phyloP scores from a whole-genome alignment of 2,329 filamentous ascomycete genomes.

The Curvularia sp. region DNA sequence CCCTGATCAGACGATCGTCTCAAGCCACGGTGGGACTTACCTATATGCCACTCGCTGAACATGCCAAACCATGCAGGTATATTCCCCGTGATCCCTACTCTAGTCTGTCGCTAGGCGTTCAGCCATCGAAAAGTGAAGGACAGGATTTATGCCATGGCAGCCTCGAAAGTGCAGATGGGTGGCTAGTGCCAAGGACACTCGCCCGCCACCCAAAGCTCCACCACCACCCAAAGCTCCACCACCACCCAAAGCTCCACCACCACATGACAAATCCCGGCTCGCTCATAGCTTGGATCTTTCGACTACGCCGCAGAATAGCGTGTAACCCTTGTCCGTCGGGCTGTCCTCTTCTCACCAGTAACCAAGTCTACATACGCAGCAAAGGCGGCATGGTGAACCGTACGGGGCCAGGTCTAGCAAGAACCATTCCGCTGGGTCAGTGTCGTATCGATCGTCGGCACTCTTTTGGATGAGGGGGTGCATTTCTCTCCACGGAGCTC shows the following conservation, averaged over 20 bases:
- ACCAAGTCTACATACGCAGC: slow-evolving; percentile 19
- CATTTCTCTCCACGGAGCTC: slow-evolving; percentile 8
- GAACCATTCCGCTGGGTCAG: slow-evolving; percentile 26
- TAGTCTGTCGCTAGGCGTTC: background rate
- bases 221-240: no score
- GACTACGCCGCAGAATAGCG: slow-evolving; percentile 25
- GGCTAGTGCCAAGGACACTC: slow-evolving; percentile 4
- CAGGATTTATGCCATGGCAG: background rate
- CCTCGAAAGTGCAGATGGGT: background rate
- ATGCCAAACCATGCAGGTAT: background rate
- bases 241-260: background rate
- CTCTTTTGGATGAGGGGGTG: slow-evolving; percentile 16
- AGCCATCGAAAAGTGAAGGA: background rate
- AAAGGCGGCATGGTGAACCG: slow-evolving; percentile 17
- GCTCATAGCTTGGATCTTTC: slow-evolving; percentile 6
- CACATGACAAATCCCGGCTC: slow-evolving; percentile 21
- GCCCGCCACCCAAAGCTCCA: background rate
- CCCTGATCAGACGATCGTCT: slow-evolving; percentile 11
- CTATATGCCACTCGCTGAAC: background rate
- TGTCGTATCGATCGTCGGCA: slow-evolving; percentile 21
- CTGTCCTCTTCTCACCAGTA: slow-evolving; percentile 27
- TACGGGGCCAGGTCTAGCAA: slow-evolving; percentile 22
- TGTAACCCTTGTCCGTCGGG: slow-evolving; percentile 24
- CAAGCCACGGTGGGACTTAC: background rate
- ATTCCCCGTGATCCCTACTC: background rate